Evolutionary conservation across 1,139 yeast species (phyloP), one percentile per base, ranked within the genome.

Genomic region (Lodderomyces margitis): DNA sequence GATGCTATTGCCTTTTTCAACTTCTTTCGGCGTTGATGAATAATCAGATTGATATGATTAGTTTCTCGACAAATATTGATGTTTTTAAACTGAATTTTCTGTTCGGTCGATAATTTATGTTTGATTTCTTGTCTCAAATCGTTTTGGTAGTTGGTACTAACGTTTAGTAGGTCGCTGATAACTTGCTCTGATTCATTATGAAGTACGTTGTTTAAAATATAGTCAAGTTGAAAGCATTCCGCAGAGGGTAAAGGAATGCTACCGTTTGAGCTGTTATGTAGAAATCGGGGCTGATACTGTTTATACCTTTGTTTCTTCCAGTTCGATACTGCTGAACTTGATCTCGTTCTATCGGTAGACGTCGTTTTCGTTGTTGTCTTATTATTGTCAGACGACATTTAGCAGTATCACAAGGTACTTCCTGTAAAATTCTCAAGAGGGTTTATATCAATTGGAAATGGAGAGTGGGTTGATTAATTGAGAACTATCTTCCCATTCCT

Each of bases 91-190:
- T 70, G 74, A 21, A 68, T 58, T 43, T 56, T 58, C 47, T 71
- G 74, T 49, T 70, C 73, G 17, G 63, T 55, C 7, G 65, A 55
- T 35, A 73, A 50, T 40, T 66, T 64, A 31, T 52, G 56, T 38
- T 68, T 59, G 34, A 72, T 61, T 42, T 65, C 72, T 14, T 49
- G 47, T 45, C 70, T 62, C 40, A 75, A 54, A 48, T 75, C 81
- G 33, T 59, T 53, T 36, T 68, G 69, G 51, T 72, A 75, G 42
- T 64, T 66, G 12, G 52, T 34, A 2, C 69, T 54, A 4, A 71
- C 75, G 8, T 55, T 49, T 17, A 66, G 42, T 5, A 75, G 49
- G 16, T 74, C 58, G 11, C 61, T 58, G 0, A 59, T 54, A 20
- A 72, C 66, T 31, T 63, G 66, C 9, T 59, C 58, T 5, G 71